phyloP scores from a whole-genome alignment of 371 early-diverging fungal genomes.

The Mortierella sp. region DNA sequence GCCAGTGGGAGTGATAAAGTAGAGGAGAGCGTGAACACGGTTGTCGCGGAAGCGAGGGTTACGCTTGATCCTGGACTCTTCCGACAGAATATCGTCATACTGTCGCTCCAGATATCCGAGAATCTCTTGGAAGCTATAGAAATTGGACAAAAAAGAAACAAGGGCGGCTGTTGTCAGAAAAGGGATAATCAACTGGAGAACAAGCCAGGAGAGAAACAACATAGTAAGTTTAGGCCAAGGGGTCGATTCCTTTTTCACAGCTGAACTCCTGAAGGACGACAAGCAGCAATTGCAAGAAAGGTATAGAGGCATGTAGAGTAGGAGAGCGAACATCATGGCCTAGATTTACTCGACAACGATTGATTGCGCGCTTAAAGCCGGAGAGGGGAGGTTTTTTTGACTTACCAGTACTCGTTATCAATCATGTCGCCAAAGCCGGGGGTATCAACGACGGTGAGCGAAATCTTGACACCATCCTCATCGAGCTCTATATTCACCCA shows the following conservation, averaged over 20 bases:
- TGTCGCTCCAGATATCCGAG: slow-evolving; percentile 94
- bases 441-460: slow-evolving; percentile 94
- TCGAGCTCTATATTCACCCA: slow-evolving; percentile 83
- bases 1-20: slow-evolving; percentile 98
- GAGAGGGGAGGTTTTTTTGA: neutral
- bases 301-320: neutral
- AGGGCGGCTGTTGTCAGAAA: neutral
- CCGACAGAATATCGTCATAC: slow-evolving; percentile 96
- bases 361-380: too few species aligned
- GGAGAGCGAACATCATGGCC: neutral
- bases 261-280: slow-evolving; percentile 2
- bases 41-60: slow-evolving; percentile 98
- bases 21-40: slow-evolving; percentile 97
- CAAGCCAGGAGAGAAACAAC: neutral
- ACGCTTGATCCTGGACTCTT: slow-evolving; percentile 95
- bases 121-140: slow-evolving; percentile 81
- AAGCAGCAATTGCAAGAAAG: neutral
- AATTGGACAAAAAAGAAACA: neutral
- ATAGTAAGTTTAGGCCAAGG: slow-evolving; percentile 6
- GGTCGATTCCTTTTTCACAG: neutral
- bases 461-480: slow-evolving; percentile 94
- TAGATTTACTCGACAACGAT: neutral
- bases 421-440: slow-evolving; percentile 98
- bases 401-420: slow-evolving; percentile 82
- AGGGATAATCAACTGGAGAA: neutral